phyloP scores from a whole-genome alignment of 345 rosid genomes.

The Draba incana region DNA sequence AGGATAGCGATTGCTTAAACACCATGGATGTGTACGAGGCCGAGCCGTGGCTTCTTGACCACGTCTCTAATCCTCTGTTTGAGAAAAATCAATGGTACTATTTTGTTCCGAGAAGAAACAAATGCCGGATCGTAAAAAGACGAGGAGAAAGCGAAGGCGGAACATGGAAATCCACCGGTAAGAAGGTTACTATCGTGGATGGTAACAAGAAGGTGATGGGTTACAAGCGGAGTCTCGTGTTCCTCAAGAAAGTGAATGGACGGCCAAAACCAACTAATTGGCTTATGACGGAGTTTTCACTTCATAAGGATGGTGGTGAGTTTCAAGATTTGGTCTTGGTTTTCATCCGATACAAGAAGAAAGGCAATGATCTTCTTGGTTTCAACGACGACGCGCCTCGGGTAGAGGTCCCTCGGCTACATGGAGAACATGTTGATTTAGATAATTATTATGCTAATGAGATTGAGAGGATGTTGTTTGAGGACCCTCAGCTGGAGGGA shows the following conservation, averaged over 20 bases:
- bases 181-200: background rate
- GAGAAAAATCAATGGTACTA: slow-evolving; percentile 7
- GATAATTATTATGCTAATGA: no score
- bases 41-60: no score
- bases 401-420: no score
- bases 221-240: slow-evolving; percentile 12
- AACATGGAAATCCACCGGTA: no score
- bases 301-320: background rate
- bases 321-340: slow-evolving; percentile 24
- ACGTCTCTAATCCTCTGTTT: background rate
- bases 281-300: no score
- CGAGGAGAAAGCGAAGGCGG: background rate
- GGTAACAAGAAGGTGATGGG: background rate
- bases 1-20: no score
- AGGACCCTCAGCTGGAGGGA: no score
- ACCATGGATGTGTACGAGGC: no score
- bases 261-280: no score
- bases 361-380: background rate
- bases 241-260: background rate
- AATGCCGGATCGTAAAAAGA: background rate
- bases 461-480: no score
- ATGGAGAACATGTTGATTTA: no score
- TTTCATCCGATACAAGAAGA: background rate
- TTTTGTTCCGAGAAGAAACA: slow-evolving; percentile 2
- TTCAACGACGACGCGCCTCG: background rate